Percentiles rank a stretch among this genome's conserved stretches.
Evolutionary conservation across 768 basidiomycete species (phyloP).

Genomic region (Lactifluus piperatus): DNA sequence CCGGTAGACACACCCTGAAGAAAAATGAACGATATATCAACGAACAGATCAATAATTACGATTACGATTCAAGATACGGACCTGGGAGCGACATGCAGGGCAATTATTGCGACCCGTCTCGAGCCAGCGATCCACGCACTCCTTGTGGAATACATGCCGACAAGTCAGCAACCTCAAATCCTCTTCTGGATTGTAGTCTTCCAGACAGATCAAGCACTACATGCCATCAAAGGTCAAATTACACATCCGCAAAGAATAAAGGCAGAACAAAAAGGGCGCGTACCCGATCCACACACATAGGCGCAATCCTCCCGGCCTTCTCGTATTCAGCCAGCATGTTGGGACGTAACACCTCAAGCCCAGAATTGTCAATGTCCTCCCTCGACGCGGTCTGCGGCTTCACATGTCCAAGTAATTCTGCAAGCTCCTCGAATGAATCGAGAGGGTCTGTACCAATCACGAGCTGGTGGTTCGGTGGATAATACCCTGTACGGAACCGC

Average conservation of each 20-base stretch:
- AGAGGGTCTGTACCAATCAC: slow-evolving; percentile 68
- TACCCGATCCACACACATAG: slow-evolving; percentile 77
- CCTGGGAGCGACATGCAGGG: slow-evolving; percentile 81
- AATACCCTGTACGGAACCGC: slow-evolving; percentile 31
- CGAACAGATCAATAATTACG: background rate
- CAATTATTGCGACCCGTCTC: slow-evolving; percentile 72
- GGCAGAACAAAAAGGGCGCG: slow-evolving; percentile 26
- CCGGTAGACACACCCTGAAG: slow-evolving; percentile 3
- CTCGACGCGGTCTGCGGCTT: slow-evolving; percentile 77
- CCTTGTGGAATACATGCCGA: slow-evolving; percentile 83
- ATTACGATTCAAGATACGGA: slow-evolving; percentile 25
- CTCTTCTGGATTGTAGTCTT: slow-evolving; percentile 73
- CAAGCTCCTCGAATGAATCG: slow-evolving; percentile 79
- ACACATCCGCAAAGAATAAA: background rate
- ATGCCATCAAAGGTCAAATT: background rate
- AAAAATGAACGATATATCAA: background rate
- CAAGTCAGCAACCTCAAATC: slow-evolving; percentile 76
- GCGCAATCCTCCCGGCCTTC: slow-evolving; percentile 29
- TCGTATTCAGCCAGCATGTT: slow-evolving; percentile 40
- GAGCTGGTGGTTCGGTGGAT: slow-evolving; percentile 83
- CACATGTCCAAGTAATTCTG: slow-evolving; percentile 72
- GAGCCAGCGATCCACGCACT: slow-evolving; percentile 56
- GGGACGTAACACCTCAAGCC: slow-evolving; percentile 62
- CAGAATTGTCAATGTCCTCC: slow-evolving; percentile 80
- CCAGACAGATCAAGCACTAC: slow-evolving; percentile 78